phyloP scores from a whole-genome alignment of 805 yeast genomes.

The Myxozyma udenii region DNA sequence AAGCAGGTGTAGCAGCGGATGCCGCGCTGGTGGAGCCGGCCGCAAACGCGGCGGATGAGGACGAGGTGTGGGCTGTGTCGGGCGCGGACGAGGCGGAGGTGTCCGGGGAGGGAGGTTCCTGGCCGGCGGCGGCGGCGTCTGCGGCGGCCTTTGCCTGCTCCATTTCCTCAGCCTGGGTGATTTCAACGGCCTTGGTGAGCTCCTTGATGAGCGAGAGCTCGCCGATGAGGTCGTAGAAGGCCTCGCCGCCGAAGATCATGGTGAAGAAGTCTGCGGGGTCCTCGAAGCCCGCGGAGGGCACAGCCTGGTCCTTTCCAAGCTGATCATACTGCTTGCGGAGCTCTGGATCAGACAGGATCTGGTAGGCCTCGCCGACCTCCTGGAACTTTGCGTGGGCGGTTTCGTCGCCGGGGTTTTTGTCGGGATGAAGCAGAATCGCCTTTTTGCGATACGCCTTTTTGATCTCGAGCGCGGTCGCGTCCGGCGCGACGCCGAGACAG shows the following conservation, averaged over 20 bases:
- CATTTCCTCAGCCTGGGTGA: slow-evolving; percentile 41
- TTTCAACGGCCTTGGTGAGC: slow-evolving; percentile 58
- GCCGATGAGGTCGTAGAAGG: slow-evolving; percentile 77
- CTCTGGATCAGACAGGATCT: slow-evolving; percentile 65
- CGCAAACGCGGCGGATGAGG: not conserved
- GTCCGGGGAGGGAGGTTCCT: not conserved
- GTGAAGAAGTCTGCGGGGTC: slow-evolving; percentile 87
- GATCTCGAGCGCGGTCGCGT: slow-evolving; percentile 76
- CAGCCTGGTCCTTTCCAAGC: slow-evolving; percentile 74
- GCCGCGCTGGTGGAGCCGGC: not conserved
- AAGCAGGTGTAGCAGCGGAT: not conserved
- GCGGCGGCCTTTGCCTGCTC: slow-evolving; percentile 24
- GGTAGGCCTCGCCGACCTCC: slow-evolving; percentile 54
- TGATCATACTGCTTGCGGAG: slow-evolving; percentile 74
- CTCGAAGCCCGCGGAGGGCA: slow-evolving; percentile 65
- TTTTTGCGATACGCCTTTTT: slow-evolving; percentile 90
- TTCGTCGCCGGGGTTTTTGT: slow-evolving; percentile 93
- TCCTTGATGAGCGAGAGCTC: slow-evolving; percentile 78
- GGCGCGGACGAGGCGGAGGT: not conserved
- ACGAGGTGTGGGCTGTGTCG: not conserved
- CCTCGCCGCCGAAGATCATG: slow-evolving; percentile 87
- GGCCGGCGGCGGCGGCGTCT: slow-evolving; percentile 8
- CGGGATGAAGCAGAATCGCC: slow-evolving; percentile 91
- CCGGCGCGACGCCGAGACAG: slow-evolving; percentile 59
- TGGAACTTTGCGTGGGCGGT: slow-evolving; percentile 86